Percentiles rank a stretch among this genome's conserved stretches.
phyloP scores from a whole-genome alignment of 306 rosid genomes.

The Alnus glutinosa region DNA sequence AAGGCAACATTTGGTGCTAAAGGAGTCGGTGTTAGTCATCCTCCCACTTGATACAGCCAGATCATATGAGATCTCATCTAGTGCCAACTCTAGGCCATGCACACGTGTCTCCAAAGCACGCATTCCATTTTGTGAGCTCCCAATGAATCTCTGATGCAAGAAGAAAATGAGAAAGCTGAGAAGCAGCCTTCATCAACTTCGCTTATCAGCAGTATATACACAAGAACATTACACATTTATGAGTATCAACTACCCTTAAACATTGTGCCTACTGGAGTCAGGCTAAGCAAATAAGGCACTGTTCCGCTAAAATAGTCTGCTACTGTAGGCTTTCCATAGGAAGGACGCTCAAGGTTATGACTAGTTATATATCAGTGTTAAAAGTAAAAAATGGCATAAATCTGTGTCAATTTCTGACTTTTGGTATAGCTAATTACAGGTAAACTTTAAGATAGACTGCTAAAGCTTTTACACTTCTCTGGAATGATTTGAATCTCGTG shows the following conservation, averaged over 20 bases:
- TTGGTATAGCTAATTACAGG: too few species aligned
- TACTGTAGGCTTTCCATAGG: background rate
- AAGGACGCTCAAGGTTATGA: background rate
- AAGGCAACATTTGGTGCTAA: conserved; percentile 61
- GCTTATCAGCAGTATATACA: background rate
- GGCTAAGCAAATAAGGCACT: conserved; percentile 4
- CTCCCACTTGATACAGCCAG: conserved; percentile 87
- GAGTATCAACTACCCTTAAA: conserved; percentile 12
- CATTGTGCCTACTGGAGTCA: conserved; percentile 5
- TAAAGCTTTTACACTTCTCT: background rate
- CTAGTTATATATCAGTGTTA: background rate
- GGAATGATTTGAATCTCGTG: background rate
- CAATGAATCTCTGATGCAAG: conserved; percentile 71
- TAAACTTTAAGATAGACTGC: background rate
- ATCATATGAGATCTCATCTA: conserved; percentile 93
- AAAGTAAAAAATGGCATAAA: background rate
- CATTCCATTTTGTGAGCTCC: conserved; percentile 94
- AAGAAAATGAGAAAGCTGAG: conserved; percentile 12
- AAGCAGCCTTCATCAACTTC: background rate
- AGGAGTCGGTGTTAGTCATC: conserved; percentile 48
- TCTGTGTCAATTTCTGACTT: too few species aligned
- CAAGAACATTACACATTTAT: conserved; percentile 8
- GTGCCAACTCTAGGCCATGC: conserved; percentile 86
- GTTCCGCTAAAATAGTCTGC: background rate
- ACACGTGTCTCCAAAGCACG: conserved; percentile 92